Base-by-base conservation (phyloP, 2,329 filamentous ascomycete genomes). In the Microcyclosporella mali region DNA sequence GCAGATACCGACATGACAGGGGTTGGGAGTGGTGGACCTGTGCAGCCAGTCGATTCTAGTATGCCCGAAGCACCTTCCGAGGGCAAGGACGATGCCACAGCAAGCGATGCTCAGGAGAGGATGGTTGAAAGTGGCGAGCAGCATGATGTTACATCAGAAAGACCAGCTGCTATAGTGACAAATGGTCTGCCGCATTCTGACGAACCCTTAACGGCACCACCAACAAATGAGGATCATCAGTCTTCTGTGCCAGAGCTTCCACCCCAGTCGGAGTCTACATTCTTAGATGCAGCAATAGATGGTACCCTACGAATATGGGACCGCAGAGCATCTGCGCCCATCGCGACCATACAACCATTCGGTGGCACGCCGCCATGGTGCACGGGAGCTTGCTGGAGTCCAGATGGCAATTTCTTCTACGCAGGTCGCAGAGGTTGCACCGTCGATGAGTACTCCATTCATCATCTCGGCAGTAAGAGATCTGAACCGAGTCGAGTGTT, bases 361-460 rank as follows among this genome's bases (percentile, higher is more conserved):
- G 78, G 80, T 9, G 81, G 81, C 14, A 85, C 88, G 1, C 90
- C 92, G 1, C 92, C 90, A 0, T 98, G 90, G 90, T 97, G 90
- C 65, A 95, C 95, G 81, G 89, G 87, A 53, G 88, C 88, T 1
- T 95, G 88, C 69, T 98, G 92, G 92, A 90, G 85, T 41, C 88
- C 88, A 0, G 86, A 95, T 62, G 92, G 92, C 11, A 97, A 97
- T 66, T 88, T 80, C 65, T 89, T 98, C 56, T 98, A 95, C 66
- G 89, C 85, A 0, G 92, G 92, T 0, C 75, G 92, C 19, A 77
- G 92, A 45, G 97, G 97, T 64, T 79, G 88, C 39, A 94, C 88
- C 0, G 92, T 98, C 0, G 92, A 98, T 55, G 92, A 98, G 66
- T 98, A 85, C 66, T 88, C 81, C 58, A 73, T 98, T 14, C 87